Evolutionary conservation across 1,139 yeast species (phyloP).

Genomic region (Pichia sp.): DNA sequence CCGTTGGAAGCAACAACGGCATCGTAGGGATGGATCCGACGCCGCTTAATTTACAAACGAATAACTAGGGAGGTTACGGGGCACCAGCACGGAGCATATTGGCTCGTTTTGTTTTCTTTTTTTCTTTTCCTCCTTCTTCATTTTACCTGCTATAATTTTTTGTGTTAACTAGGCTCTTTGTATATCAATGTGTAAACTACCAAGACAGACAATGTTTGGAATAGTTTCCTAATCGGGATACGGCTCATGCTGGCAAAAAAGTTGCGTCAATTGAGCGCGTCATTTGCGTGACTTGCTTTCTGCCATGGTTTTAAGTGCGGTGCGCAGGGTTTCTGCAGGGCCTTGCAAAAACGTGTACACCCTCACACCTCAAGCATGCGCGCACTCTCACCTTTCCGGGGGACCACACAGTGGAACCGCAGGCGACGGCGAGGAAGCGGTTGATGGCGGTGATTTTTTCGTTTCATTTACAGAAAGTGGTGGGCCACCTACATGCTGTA

Average conservation of each 20-base stretch:
- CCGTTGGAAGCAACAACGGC: neutral
- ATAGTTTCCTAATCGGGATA: neutral
- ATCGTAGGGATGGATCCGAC: neutral
- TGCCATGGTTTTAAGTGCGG: neutral
- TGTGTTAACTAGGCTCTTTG: too few relatives aligned
- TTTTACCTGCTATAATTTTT: too few relatives aligned
- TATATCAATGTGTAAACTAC: too few relatives aligned
- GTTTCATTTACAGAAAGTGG: neutral
- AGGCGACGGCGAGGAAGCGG: conserved; percentile 5
- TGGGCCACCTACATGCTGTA: neutral
- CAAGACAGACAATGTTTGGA: neutral
- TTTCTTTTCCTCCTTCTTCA: too few relatives aligned
- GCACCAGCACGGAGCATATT: too few relatives aligned
- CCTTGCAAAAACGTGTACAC: neutral
- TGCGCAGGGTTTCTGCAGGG: neutral
- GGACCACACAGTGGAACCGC: conserved; percentile 1
- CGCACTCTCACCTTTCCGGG: neutral
- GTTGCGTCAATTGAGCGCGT: neutral
- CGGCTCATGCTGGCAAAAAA: neutral
- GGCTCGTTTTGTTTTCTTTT: too few relatives aligned
- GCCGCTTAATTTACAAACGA: neutral
- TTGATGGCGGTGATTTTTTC: conserved; percentile 9
- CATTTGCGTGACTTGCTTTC: neutral
- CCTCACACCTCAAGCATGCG: conserved; percentile 1
- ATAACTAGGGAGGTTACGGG: neutral